phyloP scores from a whole-genome alignment of 306 rosid genomes.

The Cicer arietinum region DNA sequence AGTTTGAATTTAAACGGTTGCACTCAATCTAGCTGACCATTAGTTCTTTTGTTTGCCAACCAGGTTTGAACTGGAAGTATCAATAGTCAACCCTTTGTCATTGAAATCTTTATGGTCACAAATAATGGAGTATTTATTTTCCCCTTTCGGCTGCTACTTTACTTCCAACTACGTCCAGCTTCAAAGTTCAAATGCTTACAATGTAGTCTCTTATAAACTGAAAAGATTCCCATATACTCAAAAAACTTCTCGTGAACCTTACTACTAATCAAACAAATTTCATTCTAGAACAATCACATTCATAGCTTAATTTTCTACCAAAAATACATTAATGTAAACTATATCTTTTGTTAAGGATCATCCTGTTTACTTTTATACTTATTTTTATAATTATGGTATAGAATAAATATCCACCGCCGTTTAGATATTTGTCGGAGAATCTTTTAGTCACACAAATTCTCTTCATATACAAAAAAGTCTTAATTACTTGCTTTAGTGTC shows the following conservation, averaged over 20 bases:
- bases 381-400: too few relatives aligned
- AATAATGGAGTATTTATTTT: conserved; percentile 21
- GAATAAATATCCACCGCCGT: too few relatives aligned
- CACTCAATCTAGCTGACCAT: neutral
- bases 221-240: conserved; percentile 29
- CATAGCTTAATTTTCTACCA: neutral
- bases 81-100: conserved; percentile 32
- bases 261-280: neutral
- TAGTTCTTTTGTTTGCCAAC: conserved; percentile 33
- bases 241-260: conserved; percentile 13
- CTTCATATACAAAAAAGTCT: too few relatives aligned
- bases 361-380: too few relatives aligned
- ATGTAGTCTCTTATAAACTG: neutral
- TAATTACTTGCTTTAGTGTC: too few relatives aligned
- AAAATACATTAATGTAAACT: neutral
- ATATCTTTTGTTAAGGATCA: too few relatives aligned
- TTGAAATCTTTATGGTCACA: conserved; percentile 37
- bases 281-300: neutral
- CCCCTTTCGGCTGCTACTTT: conserved; percentile 4
- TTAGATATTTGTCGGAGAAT: too few relatives aligned
- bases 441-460: too few relatives aligned
- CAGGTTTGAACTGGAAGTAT: conserved; percentile 35
- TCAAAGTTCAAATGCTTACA: conserved; percentile 16
- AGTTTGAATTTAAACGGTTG: neutral
- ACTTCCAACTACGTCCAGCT: conserved; percentile 33